Percentiles rank a stretch among this genome's conserved stretches.
phyloP scores from a whole-genome alignment of 2,329 filamentous ascomycete genomes.

The Paecilomyces sp. region DNA sequence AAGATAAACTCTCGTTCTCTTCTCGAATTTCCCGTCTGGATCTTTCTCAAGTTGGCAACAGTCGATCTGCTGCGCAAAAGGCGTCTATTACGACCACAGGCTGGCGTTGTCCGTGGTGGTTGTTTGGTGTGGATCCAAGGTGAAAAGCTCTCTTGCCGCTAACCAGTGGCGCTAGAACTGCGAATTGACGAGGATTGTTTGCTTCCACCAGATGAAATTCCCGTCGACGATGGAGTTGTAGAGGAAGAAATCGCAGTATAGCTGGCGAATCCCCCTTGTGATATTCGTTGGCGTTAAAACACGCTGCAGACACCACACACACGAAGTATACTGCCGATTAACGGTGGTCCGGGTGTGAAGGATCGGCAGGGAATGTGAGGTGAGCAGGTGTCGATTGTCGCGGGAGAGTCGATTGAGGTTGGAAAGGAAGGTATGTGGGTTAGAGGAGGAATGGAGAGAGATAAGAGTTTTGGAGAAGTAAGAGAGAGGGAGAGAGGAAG shows the following conservation, averaged over 20 bases:
- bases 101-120: neutral
- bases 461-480: constrained; percentile 7
- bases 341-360: constrained; percentile 12
- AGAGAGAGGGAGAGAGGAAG: neutral
- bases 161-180: neutral
- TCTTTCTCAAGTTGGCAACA: neutral
- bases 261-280: too few relatives aligned
- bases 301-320: neutral
- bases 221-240: neutral
- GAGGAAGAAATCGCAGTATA: neutral
- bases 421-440: constrained; percentile 5
- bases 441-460: constrained; percentile 10
- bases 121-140: neutral
- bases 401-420: constrained; percentile 3
- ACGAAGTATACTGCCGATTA: constrained; percentile 3
- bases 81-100: neutral
- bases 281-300: constrained; percentile 4
- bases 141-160: neutral
- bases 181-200: neutral
- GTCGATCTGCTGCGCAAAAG: neutral
- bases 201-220: neutral
- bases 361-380: constrained; percentile 11
- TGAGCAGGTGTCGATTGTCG: constrained; percentile 3
- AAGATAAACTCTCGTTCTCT: constrained; percentile 9
- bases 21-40: constrained; percentile 8